These are phyloP conservation scores for Paradendryphiella salina DNA, from an alignment of 2,329 filamentous ascomycete species.

Conservation along the genomic window DNA sequence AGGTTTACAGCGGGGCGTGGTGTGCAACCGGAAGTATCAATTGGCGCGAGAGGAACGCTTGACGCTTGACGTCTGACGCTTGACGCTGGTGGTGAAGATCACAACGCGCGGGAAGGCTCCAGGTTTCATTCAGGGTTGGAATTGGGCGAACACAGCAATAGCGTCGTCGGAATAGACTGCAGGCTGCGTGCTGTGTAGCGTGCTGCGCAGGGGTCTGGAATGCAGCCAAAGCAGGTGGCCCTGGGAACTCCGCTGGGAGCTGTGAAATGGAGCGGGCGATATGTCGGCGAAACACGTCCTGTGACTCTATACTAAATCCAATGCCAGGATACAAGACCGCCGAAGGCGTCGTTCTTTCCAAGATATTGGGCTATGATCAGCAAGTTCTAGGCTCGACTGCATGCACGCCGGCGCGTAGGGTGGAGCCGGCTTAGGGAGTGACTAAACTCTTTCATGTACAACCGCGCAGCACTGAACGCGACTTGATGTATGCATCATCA, in stretches of 20 bases:
- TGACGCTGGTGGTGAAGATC: not conserved
- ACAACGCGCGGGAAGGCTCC: conserved; percentile 1
- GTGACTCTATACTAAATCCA: conserved; percentile 8
- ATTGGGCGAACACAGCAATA: not conserved
- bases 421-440: conserved; percentile 13
- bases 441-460: conserved; percentile 1
- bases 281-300: conserved; percentile 2
- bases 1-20: conserved; percentile 9
- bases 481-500: not conserved
- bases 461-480: not conserved
- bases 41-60: conserved; percentile 9
- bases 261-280: not conserved
- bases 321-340: not conserved
- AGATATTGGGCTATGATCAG: conserved; percentile 13
- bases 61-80: conserved; percentile 3
- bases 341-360: conserved; percentile 4
- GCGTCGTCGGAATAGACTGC: conserved; percentile 2
- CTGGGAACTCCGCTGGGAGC: conserved; percentile 2
- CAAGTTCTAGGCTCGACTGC: conserved; percentile 11
- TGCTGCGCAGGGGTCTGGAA: not conserved
- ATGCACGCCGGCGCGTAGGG: conserved; percentile 11
- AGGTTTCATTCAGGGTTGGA: not conserved
- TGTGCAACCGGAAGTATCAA: conserved; percentile 10
- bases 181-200: not conserved
- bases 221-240: not conserved